Evolutionary conservation across 176 grass and related monocot species (phyloP).

Genomic region (Cenchrus americanus): DNA sequence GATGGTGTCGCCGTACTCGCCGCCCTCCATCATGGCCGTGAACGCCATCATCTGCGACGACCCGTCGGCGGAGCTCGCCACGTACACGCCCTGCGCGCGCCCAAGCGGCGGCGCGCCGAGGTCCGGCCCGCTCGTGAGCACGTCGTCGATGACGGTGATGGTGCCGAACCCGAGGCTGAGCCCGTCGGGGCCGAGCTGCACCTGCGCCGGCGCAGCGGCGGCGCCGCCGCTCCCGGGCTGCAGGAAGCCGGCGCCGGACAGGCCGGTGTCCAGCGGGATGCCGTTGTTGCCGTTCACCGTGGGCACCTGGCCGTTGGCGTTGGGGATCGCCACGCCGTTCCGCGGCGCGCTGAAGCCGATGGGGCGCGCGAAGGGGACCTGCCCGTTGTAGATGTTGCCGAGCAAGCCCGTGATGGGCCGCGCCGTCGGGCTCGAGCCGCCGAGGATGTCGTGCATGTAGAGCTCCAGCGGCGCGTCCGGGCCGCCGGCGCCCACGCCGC

Average conservation of each 20-base stretch:
- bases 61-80: conserved; percentile 62
- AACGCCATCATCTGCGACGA: conserved; percentile 72
- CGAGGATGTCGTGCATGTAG: conserved; percentile 77
- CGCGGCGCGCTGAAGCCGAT: conserved; percentile 60
- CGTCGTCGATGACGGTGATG: conserved; percentile 74
- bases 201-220: conserved; percentile 39
- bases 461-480: conserved; percentile 55
- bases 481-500: background rate
- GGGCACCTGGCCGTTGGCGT: conserved; percentile 60
- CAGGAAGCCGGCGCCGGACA: conserved; percentile 49
- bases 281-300: conserved; percentile 64
- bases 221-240: conserved; percentile 31
- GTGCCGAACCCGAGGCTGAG: conserved; percentile 72
- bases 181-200: conserved; percentile 67
- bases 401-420: conserved; percentile 71
- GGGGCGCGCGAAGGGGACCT: conserved; percentile 73
- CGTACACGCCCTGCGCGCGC: conserved; percentile 66
- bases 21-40: conserved; percentile 72
- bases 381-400: conserved; percentile 72
- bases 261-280: conserved; percentile 70
- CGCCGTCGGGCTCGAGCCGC: conserved; percentile 68
- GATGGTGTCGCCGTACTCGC: conserved; percentile 69
- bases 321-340: conserved; percentile 70
- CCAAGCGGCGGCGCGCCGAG: conserved; percentile 53
- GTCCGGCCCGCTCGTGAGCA: conserved; percentile 57